phyloP scores from a whole-genome alignment of 352 stramenopile species.

The Hyaloperonospora arabidopsidis region DNA sequence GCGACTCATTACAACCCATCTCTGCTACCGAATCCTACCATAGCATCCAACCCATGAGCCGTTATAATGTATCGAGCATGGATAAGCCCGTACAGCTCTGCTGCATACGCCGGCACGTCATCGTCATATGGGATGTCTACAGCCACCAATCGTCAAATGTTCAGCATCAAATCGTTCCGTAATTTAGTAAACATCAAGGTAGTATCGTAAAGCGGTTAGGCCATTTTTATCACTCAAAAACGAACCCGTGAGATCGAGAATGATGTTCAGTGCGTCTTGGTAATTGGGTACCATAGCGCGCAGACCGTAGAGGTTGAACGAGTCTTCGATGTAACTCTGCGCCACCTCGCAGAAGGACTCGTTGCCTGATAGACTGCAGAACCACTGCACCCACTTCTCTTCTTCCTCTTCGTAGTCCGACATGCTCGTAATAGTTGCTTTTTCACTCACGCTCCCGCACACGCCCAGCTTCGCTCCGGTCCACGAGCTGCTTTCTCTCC shows the following conservation, averaged over 20 bases:
- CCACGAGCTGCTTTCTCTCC: conserved; percentile 25
- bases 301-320: conserved; percentile 90
- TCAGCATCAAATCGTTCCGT: background rate
- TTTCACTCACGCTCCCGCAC: background rate
- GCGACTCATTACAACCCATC: background rate
- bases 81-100: conserved; percentile 85
- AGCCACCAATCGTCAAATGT: conserved; percentile 4
- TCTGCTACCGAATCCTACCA: conserved; percentile 48
- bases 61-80: conserved; percentile 88
- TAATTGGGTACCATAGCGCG: conserved; percentile 86
- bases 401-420: conserved; percentile 88
- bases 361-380: conserved; percentile 88
- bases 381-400: conserved; percentile 91
- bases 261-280: conserved; percentile 88
- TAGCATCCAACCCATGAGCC: conserved; percentile 79
- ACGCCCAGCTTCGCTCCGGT: conserved; percentile 17
- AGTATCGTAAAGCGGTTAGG: background rate
- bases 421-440: conserved; percentile 32
- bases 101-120: conserved; percentile 79
- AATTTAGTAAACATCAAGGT: too few species aligned
- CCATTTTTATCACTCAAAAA: background rate
- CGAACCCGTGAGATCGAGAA: conserved; percentile 82
- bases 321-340: conserved; percentile 90
- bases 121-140: conserved; percentile 86
- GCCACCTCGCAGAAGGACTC: conserved; percentile 90